Conservation (phyloP, 306 rosid species). For the Adenanthera pavonina region DNA sequence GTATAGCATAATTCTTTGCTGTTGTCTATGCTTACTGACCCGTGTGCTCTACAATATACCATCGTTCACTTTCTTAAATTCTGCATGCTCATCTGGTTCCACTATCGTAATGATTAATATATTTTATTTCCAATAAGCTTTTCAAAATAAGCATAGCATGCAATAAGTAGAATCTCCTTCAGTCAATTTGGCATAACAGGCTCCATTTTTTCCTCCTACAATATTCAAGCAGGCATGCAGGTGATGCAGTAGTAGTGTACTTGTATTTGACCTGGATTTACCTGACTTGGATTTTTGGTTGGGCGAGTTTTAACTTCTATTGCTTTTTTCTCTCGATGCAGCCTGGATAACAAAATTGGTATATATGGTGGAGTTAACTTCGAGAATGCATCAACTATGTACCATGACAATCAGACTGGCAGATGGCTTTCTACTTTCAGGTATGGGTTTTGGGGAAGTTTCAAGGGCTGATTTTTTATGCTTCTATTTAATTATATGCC, state of each 20-base stretch:
- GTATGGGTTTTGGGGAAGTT: slow-evolving; percentile 49
- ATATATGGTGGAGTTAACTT: slow-evolving; percentile 69
- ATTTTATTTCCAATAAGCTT: not conserved
- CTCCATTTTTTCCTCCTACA: not conserved
- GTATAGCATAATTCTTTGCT: slow-evolving; percentile 4
- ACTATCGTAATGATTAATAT: not conserved
- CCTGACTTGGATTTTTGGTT: slow-evolving; percentile 23
- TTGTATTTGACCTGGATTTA: not conserved
- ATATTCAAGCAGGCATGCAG: not conserved
- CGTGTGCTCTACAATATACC: slow-evolving; percentile 1
- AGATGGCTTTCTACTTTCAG: slow-evolving; percentile 81
- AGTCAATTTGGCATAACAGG: not conserved
- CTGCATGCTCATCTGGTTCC: not conserved
- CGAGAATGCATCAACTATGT: slow-evolving; percentile 49
- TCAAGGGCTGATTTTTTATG: not conserved
- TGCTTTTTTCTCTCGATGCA: slow-evolving; percentile 44
- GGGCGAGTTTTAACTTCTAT: not conserved
- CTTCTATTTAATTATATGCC: slow-evolving; percentile 18
- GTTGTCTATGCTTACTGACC: slow-evolving; percentile 15
- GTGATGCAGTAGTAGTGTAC: not conserved
- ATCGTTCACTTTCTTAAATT: not conserved
- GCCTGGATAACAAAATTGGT: slow-evolving; percentile 71
- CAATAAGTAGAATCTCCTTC: not conserved
- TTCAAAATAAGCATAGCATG: not conserved
- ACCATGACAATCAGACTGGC: slow-evolving; percentile 69